These are phyloP conservation scores for Fusarium graminum DNA, from an alignment of 2,329 filamentous ascomycete species.

Conservation along the genomic window DNA sequence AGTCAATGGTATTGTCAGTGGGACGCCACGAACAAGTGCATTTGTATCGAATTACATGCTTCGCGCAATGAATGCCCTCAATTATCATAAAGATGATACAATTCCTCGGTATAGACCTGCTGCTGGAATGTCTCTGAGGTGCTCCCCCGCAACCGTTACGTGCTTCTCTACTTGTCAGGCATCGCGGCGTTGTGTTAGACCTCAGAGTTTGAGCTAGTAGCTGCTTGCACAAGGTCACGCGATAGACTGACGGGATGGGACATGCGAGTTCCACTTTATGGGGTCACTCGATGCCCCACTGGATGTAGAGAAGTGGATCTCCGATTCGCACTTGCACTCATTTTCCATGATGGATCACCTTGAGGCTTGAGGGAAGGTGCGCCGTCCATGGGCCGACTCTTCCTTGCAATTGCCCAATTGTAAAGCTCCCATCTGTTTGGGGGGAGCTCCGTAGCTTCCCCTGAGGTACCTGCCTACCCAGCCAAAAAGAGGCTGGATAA, in stretches of 20 bases:
- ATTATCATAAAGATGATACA: constrained; percentile 1
- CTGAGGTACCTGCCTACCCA: background rate
- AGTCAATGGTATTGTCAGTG: background rate
- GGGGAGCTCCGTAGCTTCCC: constrained; percentile 12
- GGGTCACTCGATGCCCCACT: constrained; percentile 11
- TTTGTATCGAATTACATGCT: constrained; percentile 17
- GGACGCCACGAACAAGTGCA: constrained; percentile 22
- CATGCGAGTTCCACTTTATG: constrained; percentile 38
- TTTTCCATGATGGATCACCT: constrained; percentile 29
- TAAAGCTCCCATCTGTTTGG: constrained; percentile 15
- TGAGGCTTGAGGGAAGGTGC: constrained; percentile 10
- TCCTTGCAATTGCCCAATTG: constrained; percentile 37
- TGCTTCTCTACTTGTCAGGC: constrained; percentile 16
- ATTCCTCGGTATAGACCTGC: background rate
- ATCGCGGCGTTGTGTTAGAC: constrained; percentile 19
- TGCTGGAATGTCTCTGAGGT: constrained; percentile 15
- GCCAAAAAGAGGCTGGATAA: background rate
- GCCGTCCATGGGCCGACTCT: constrained; percentile 22
- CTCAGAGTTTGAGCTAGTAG: constrained; percentile 41
- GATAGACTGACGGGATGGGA: constrained; percentile 49
- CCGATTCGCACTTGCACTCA: constrained; percentile 12
- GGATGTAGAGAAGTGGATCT: constrained; percentile 10
- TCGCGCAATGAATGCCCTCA: constrained; percentile 4
- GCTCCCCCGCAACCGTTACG: constrained; percentile 25
- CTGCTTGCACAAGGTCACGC: constrained; percentile 54